A percentile compares a stretch with the other conserved stretches of the same genome.
Evolutionary conservation across 495 filamentous ascomycete species (phyloP).

Genomic region (Alectoria sarmentosa): DNA sequence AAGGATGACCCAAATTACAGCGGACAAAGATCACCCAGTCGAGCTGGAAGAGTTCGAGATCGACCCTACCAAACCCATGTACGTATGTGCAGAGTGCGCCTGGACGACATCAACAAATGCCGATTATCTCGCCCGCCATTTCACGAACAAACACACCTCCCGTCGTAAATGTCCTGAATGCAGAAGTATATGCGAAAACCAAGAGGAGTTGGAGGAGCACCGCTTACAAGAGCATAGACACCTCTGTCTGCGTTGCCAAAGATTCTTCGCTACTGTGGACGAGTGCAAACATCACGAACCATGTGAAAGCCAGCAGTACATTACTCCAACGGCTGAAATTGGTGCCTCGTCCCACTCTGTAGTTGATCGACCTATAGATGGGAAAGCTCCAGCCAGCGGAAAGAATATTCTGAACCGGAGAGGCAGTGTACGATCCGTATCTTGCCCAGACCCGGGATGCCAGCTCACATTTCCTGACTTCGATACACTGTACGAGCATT

Average conservation of each 20-base stretch:
- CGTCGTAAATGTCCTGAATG: background rate
- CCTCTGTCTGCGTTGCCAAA: background rate
- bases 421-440: background rate
- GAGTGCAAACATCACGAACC: constrained; percentile 1
- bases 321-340: background rate
- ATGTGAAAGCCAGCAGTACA: background rate
- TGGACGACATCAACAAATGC: constrained; percentile 7
- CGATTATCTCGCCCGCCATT: background rate
- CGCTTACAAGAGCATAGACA: background rate
- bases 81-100: constrained; percentile 13
- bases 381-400: background rate
- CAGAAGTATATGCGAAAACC: background rate
- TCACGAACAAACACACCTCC: background rate
- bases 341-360: background rate
- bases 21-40: background rate
- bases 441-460: constrained; percentile 14
- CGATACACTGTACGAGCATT: constrained; percentile 4
- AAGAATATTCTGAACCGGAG: background rate
- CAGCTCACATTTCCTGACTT: background rate
- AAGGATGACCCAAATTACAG: background rate
- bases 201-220: background rate
- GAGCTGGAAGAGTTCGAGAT: background rate
- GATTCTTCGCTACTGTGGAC: background rate
- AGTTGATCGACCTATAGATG: background rate
- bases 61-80: background rate